These are phyloP conservation scores for Scutellaria galericulata DNA, from an alignment of 257 asterid genomes.

Conservation along the genomic window DNA sequence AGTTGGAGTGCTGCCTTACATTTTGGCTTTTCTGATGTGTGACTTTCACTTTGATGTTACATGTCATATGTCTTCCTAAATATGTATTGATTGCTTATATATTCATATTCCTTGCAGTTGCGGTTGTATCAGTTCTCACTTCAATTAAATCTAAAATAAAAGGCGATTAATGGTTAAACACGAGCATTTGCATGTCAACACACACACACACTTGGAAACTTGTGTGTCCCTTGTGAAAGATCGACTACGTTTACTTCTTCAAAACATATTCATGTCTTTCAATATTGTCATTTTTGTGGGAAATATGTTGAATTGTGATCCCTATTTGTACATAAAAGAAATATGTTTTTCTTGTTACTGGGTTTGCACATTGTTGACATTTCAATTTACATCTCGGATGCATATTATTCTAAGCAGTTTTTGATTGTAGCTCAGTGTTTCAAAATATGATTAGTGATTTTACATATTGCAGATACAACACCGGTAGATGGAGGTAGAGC, in stretches of 20 bases:
- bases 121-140: conserved; percentile 8
- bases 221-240: background rate
- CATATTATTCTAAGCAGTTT: background rate
- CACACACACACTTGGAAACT: too few species aligned
- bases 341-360: background rate
- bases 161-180: background rate
- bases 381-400: background rate
- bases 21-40: background rate
- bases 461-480: conserved; percentile 41
- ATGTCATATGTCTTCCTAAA: background rate
- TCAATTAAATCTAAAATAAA: background rate
- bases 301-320: too few species aligned
- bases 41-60: background rate
- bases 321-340: background rate
- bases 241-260: background rate
- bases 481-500: conserved; percentile 35
- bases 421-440: background rate
- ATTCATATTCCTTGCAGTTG: background rate
- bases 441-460: background rate
- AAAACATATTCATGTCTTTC: background rate
- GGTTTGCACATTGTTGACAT: conserved; percentile 1
- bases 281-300: background rate
- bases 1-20: background rate
- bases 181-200: too few species aligned
- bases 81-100: background rate